Conservation (phyloP, 371 early-diverging fungal species). For the Apophysomyces variabilis region DNA sequence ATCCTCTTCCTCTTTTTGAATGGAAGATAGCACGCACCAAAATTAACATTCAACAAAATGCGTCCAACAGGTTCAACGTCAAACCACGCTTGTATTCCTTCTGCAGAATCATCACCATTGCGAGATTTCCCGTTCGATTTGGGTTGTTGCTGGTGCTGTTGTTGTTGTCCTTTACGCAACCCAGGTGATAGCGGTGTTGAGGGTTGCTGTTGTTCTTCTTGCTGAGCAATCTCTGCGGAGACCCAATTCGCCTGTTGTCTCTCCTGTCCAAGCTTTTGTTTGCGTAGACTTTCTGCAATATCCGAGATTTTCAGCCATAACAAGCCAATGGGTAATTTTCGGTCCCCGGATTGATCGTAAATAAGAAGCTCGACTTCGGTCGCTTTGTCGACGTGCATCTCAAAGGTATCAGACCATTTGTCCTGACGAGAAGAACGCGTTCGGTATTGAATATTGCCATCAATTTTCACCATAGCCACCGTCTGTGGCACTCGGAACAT, state of each 20-base stretch:
- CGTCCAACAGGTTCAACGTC: slow-evolving; percentile 94
- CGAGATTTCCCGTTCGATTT: no score
- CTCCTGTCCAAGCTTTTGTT: slow-evolving; percentile 67
- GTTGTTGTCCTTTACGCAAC: no score
- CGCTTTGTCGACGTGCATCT: slow-evolving; percentile 84
- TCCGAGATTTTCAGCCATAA: slow-evolving; percentile 85
- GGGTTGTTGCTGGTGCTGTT: no score
- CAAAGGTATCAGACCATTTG: slow-evolving; percentile 86
- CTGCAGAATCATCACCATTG: slow-evolving; percentile 19
- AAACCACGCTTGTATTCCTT: slow-evolving; percentile 83
- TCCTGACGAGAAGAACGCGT: slow-evolving; percentile 75
- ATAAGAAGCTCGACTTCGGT: slow-evolving; percentile 90
- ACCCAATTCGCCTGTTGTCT: neutral
- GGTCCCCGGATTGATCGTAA: slow-evolving; percentile 72
- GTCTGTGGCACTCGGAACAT: slow-evolving; percentile 52
- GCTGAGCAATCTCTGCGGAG: neutral
- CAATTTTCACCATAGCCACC: slow-evolving; percentile 82
- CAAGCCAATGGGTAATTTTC: slow-evolving; percentile 77
- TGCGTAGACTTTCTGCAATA: slow-evolving; percentile 78
- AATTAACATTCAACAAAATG: slow-evolving; percentile 78
- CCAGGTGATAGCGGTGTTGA: no score
- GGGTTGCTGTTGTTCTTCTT: neutral
- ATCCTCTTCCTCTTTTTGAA: neutral
- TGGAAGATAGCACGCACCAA: slow-evolving; percentile 51
- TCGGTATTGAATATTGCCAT: slow-evolving; percentile 78